phyloP scores from a whole-genome alignment of 2,329 filamentous ascomycete species.

The Grosmannia serpens region DNA sequence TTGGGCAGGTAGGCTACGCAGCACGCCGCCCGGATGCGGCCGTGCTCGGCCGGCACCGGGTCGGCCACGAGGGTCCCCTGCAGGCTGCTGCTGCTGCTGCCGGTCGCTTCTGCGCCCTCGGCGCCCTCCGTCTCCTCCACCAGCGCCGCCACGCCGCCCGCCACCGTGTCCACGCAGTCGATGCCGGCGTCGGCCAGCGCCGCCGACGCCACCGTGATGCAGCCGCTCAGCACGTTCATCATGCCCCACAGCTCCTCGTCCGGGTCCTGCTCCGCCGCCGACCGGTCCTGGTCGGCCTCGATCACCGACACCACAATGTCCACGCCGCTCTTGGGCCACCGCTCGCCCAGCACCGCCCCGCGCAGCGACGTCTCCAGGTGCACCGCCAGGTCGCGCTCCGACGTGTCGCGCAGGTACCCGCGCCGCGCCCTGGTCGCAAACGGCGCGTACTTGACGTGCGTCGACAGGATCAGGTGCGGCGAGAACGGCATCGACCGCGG shows the following conservation, averaged over 20 bases:
- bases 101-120: constrained; percentile 15
- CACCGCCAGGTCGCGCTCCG: constrained; percentile 78
- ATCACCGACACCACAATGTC: constrained; percentile 88
- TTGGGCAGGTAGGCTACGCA: constrained; percentile 81
- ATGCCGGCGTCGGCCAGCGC: constrained; percentile 92
- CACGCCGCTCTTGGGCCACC: constrained; percentile 98
- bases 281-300: constrained; percentile 78
- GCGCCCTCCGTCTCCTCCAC: constrained; percentile 19
- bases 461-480: constrained; percentile 80
- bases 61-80: constrained; percentile 53
- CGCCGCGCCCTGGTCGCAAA: constrained; percentile 76
- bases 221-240: constrained; percentile 85
- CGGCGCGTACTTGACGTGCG: constrained; percentile 91
- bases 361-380: constrained; percentile 85
- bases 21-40: constrained; percentile 67
- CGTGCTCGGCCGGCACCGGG: constrained; percentile 70
- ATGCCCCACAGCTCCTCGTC: constrained; percentile 65
- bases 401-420: constrained; percentile 76
- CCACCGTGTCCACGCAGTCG: constrained; percentile 83
- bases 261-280: constrained; percentile 28
- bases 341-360: constrained; percentile 80
- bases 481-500: constrained; percentile 86
- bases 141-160: constrained; percentile 79
- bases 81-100: no score
- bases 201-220: constrained; percentile 86